phyloP scores from a whole-genome alignment of 2,329 filamentous ascomycete species.

The Talaromyces sp. region DNA sequence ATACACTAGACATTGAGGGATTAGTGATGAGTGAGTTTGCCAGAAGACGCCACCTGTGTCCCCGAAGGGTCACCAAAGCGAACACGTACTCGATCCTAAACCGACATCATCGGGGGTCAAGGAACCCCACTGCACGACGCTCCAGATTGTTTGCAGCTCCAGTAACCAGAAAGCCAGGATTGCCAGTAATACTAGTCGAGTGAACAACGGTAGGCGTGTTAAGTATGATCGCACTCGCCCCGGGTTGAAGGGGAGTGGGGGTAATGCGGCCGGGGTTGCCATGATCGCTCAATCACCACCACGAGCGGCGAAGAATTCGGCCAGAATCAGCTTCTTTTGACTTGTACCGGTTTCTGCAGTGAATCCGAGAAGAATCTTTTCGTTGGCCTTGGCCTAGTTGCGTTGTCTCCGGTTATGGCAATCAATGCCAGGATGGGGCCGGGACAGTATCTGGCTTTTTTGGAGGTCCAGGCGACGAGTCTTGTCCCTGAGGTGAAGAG shows the following conservation, averaged over 20 bases:
- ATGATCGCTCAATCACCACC: constrained; percentile 31
- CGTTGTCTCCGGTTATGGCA: no score
- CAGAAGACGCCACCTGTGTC: not conserved
- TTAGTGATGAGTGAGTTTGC: not conserved
- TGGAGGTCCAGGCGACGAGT: no score
- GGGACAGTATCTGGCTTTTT: no score
- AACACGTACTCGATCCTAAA: constrained; percentile 67
- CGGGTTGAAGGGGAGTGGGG: constrained; percentile 67
- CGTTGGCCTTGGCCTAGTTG: no score
- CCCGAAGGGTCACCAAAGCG: not conserved
- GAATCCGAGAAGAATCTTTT: no score
- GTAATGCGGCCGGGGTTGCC: constrained; percentile 52
- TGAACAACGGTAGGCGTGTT: constrained; percentile 84
- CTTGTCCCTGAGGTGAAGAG: no score
- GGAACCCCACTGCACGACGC: constrained; percentile 74
- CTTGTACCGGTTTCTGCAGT: no score
- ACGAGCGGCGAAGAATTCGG: no score
- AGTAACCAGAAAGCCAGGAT: constrained; percentile 72
- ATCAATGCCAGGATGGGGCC: no score
- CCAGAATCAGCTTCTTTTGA: no score
- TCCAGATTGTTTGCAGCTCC: constrained; percentile 69
- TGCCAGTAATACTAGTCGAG: constrained; percentile 67
- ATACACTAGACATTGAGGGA: constrained; percentile 65
- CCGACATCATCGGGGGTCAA: constrained; percentile 77
- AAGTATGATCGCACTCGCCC: constrained; percentile 77